These are phyloP conservation scores for Kuraishia molischiana DNA, from an alignment of 805 yeast genomes.

Conservation along the genomic window DNA sequence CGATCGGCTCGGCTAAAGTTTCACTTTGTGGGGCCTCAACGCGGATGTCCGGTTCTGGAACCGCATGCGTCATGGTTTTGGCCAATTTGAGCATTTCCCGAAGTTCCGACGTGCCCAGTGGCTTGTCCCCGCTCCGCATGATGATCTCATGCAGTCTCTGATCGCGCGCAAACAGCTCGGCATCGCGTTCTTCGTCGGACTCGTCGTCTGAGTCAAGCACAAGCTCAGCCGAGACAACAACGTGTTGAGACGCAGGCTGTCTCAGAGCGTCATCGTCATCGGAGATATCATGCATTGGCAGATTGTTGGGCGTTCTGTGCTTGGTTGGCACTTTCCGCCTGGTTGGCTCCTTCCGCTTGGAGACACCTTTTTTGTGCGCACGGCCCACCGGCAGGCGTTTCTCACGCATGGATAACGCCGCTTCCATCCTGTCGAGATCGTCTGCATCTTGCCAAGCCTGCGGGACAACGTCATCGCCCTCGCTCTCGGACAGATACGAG, in stretches of 20 bases:
- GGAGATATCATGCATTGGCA: conserved; percentile 21
- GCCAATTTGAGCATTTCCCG: neutral
- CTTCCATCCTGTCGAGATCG: conserved; percentile 29
- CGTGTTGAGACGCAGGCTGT: neutral
- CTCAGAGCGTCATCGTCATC: conserved; percentile 16
- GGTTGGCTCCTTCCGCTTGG: conserved; percentile 18
- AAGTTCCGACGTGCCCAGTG: neutral
- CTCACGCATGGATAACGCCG: conserved; percentile 11
- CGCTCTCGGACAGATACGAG: conserved; percentile 23
- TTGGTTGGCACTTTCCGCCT: conserved; percentile 3
- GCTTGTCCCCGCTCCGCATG: neutral
- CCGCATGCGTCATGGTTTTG: neutral
- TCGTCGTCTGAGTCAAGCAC: conserved; percentile 58
- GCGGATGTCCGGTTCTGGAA: too few relatives aligned
- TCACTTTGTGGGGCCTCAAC: too few relatives aligned
- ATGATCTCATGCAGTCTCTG: conserved; percentile 29
- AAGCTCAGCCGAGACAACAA: conserved; percentile 38
- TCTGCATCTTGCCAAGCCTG: conserved; percentile 18
- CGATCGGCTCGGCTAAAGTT: too few relatives aligned
- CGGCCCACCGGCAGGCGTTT: conserved; percentile 1
- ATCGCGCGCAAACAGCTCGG: conserved; percentile 42
- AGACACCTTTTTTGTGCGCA: conserved; percentile 12
- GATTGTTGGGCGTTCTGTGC: conserved; percentile 5
- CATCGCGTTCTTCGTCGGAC: conserved; percentile 42
- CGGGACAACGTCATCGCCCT: conserved; percentile 22